Evolutionary conservation across 148 eudicot genomes (phyloP), one percentile per base, ranked within the genome.

Genomic region (Rhododendron kiyosumense): DNA sequence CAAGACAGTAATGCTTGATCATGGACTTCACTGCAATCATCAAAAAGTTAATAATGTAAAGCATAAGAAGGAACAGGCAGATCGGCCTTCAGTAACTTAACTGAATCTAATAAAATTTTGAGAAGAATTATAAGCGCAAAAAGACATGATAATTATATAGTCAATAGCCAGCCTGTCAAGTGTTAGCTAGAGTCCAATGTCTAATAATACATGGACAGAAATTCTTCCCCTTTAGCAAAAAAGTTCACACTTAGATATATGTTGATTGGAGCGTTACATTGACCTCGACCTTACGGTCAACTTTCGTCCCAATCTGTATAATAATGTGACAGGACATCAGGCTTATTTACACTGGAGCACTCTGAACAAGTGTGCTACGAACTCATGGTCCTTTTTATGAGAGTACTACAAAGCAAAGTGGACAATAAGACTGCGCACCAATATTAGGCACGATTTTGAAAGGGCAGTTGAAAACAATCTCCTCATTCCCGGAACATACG

Each of bases 1-100:
- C 98, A 93, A 71, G 95, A 94, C 82, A 91, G 79, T 82, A 94
- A 67, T 79, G 99, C 98, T 89, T 97, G 99, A 82, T 94, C 99
- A 88, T 94, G 98, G 79, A 97, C 99, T 88, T 97, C 99, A 89
- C 99, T 97, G 91, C 63, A 81, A 86, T 81, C 78, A 84, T 84
- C 54, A 87, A 84, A 85, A 86, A 82, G 41, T 63, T 65, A 52
- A 46, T 36, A 28, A 83, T 77, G 61, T 67, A 78, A 46, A 77
- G 81, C 45, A 43, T 82, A 26, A 46, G 43, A 41, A 43, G 43
- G 57, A 83, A 65, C 65, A 52, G 41, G 84, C 34, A 30, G 7
- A 67, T 45, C 49, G 1, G 43, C 34, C 41, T 45, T 17, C 20
- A 17, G 59, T 46, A 83, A 20, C 41, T 59, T 30, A 24, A 81